Conservation (phyloP, 139 green algal genomes). For the Micractinium conductrix region DNA sequence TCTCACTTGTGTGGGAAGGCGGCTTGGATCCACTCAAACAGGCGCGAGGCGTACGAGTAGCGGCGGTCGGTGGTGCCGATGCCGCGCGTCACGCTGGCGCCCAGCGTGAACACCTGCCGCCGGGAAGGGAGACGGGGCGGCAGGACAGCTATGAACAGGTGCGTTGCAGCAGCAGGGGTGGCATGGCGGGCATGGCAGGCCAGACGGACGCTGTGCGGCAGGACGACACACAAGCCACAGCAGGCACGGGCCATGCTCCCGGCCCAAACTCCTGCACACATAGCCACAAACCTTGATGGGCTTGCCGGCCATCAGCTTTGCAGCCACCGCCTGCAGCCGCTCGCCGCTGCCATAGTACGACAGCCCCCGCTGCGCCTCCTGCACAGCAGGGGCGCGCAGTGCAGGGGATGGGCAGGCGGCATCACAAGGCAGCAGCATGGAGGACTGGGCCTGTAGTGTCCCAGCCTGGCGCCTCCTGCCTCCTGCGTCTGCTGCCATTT, state of each 20-base stretch:
- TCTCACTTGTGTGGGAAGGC: constrained; percentile 18
- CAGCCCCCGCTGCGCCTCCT: constrained; percentile 15
- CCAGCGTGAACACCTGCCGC: constrained; percentile 15
- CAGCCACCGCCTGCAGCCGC: not conserved
- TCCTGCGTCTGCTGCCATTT: too few species aligned
- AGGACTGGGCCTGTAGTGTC: too few species aligned
- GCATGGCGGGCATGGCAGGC: not conserved
- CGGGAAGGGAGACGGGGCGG: too few species aligned
- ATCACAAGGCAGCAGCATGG: too few species aligned
- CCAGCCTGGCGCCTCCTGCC: too few species aligned
- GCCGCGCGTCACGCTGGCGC: constrained; percentile 25
- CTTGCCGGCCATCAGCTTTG: constrained; percentile 22
- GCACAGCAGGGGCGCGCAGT: too few species aligned
- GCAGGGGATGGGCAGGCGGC: too few species aligned
- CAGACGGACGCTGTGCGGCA: not conserved
- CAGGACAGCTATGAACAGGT: not conserved
- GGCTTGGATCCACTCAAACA: constrained; percentile 18
- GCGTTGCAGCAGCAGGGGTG: not conserved
- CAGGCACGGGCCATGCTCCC: not conserved
- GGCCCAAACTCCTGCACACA: not conserved
- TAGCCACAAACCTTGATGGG: constrained; percentile 6
- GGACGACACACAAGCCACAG: not conserved
- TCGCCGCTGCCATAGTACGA: constrained; percentile 10
- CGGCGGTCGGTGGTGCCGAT: constrained; percentile 19
- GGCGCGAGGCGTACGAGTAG: constrained; percentile 11